Conservation (phyloP, 306 rosid species). For the Coriaria nepalensis region DNA sequence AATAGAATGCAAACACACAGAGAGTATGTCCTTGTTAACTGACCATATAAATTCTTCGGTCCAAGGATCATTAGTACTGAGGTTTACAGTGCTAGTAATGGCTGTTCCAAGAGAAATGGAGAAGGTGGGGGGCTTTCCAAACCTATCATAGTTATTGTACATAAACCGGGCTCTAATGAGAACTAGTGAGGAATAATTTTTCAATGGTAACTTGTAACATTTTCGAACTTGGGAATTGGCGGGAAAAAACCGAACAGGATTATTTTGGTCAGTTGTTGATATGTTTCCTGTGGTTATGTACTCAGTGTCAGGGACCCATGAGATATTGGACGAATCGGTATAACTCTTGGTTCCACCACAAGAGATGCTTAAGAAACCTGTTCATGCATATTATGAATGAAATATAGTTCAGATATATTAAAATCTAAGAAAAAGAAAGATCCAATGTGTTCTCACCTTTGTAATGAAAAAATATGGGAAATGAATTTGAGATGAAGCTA, state of each 20-base stretch:
- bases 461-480: too few species aligned
- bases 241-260: slow-evolving; percentile 52
- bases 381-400: too few species aligned
- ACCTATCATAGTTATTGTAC: slow-evolving; percentile 73
- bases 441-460: too few species aligned
- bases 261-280: slow-evolving; percentile 21
- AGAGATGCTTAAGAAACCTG: slow-evolving; percentile 84
- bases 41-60: slow-evolving; percentile 73
- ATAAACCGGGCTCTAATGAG: slow-evolving; percentile 66
- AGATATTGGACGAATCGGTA: slow-evolving; percentile 44
- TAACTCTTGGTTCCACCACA: slow-evolving; percentile 67
- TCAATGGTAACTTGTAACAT: slow-evolving; percentile 46
- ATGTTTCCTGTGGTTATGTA: slow-evolving; percentile 49
- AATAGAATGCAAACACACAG: slow-evolving; percentile 46
- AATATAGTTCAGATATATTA: too few species aligned
- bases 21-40: slow-evolving; percentile 34
- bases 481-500: too few species aligned
- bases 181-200: slow-evolving; percentile 38
- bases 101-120: slow-evolving; percentile 78
- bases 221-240: slow-evolving; percentile 21
- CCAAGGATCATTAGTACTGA: slow-evolving; percentile 54
- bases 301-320: slow-evolving; percentile 60
- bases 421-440: too few species aligned
- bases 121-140: slow-evolving; percentile 52
- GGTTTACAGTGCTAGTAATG: slow-evolving; percentile 36